Base-by-base conservation (phyloP, 208 protist species). In the Wallacemonas sp. region DNA sequence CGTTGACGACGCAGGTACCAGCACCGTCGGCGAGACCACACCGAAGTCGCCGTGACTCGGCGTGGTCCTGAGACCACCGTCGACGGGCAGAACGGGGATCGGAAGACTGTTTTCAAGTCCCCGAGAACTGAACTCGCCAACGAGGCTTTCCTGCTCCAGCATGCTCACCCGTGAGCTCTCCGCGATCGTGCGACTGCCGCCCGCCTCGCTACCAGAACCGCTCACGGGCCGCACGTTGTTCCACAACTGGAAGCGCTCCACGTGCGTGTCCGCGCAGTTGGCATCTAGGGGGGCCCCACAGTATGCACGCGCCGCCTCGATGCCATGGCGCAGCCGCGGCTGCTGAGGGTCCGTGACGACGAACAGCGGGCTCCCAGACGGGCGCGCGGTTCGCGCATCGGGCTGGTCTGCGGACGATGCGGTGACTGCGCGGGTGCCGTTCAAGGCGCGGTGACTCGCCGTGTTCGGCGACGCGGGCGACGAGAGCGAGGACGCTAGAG, bases 201-300 rank as follows among this genome's bases (percentile, higher is more conserved):
- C 50, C 3, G 50, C 50, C 50, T 57, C 50, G 24, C 50, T 57
- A 32, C 50, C 38, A 21, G 50, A 33, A 17, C 30, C 50, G 30
- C 50, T 57, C 15, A 57, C 50, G 32, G 50, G 29, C 17, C 1
- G 50, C 0, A 57, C 30, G n/a, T 41, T 57, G 50, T 57, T 38
- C 50, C 50, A 57, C 4, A 26, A n/a, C 29, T 57, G 30, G 50
- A 57, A 57, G 17, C 30, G 50, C 10, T 57, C 50, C 15, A n/a
- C n/a, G 29, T 37, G 24, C 30, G 30, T 8, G 30, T 32, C 38
- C 30, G n/a, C 29, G 26, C 50, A 8, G 26, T 22, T n/a, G n/a
- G n/a, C 30, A 8, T 41, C 12, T 3, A 32, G 5, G 12, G 50
- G 50, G 12, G 30, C 50, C 6, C 38, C 50, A n/a, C 30, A 37